Evolutionary conservation across 2,329 filamentous ascomycete species (phyloP).

Genomic region (Tolypocladium cylindrosporum): DNA sequence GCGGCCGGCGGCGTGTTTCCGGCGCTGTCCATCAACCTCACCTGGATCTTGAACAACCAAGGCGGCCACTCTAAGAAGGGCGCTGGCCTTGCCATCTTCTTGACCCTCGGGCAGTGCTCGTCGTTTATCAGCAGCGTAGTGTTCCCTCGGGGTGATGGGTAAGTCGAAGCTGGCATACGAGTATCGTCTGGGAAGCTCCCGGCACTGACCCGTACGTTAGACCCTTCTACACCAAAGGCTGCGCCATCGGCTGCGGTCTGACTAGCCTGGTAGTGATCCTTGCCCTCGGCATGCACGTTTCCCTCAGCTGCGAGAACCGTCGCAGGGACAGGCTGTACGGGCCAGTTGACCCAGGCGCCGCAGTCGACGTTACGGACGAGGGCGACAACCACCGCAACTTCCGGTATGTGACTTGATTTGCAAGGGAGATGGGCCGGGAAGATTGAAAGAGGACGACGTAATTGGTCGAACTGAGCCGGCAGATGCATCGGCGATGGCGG

Average conservation of each 20-base stretch:
- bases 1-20: conserved; percentile 21
- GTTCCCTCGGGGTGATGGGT: conserved; percentile 14
- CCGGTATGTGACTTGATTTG: conserved; percentile 8
- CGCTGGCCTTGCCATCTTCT: conserved; percentile 9
- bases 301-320: conserved; percentile 8
- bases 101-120: conserved; percentile 17
- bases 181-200: neutral
- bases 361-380: conserved; percentile 8
- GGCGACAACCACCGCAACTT: conserved; percentile 9
- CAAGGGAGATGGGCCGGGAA: neutral
- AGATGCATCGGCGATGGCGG: neutral
- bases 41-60: conserved; percentile 21
- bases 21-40: conserved; percentile 16
- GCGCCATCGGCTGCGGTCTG: conserved; percentile 10
- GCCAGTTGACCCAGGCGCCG: neutral
- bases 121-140: conserved; percentile 16
- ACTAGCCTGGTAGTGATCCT: conserved; percentile 6
- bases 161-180: neutral
- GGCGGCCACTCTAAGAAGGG: conserved; percentile 18
- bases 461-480: neutral
- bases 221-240: conserved; percentile 9
- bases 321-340: conserved; percentile 7
- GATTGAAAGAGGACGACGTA: neutral
- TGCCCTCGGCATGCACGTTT: conserved; percentile 6
- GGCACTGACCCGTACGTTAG: neutral